Evolutionary conservation across 495 filamentous ascomycete species (phyloP).

Genomic region (Annulohypoxylon stygium): DNA sequence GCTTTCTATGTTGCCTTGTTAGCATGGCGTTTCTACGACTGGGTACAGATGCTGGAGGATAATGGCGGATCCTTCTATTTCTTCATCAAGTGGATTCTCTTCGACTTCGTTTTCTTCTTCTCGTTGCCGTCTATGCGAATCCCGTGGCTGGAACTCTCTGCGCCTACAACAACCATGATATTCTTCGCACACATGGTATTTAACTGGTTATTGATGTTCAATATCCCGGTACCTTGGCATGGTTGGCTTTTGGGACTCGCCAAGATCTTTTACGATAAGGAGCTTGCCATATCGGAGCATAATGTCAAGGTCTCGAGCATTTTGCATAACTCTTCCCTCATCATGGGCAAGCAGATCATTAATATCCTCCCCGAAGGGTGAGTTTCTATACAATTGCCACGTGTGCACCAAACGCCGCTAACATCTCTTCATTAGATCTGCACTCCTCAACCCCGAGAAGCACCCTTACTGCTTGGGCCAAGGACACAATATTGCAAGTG

Average conservation of each 20-base stretch:
- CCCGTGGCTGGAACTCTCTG: constrained; percentile 94
- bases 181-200: constrained; percentile 77
- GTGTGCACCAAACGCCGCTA: constrained; percentile 31
- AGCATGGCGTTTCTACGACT: constrained; percentile 88
- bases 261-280: constrained; percentile 87
- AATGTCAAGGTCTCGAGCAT: constrained; percentile 88
- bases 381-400: constrained; percentile 44
- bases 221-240: constrained; percentile 78
- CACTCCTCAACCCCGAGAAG: constrained; percentile 83
- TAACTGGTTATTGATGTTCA: constrained; percentile 92
- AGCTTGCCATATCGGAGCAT: constrained; percentile 88
- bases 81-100: constrained; percentile 90
- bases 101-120: constrained; percentile 88
- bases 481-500: constrained; percentile 66
- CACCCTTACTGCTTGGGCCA: constrained; percentile 81
- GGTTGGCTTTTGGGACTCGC: constrained; percentile 74
- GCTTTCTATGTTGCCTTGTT: constrained; percentile 78
- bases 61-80: constrained; percentile 85
- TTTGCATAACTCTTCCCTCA: constrained; percentile 89
- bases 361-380: constrained; percentile 97
- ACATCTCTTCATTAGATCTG: constrained; percentile 69
- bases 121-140: constrained; percentile 85
- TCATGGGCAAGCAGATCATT: constrained; percentile 94
- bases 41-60: constrained; percentile 76
- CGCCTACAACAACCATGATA: constrained; percentile 72